phyloP scores from a whole-genome alignment of 371 early-diverging fungal species.

The Saksenaea oblongispora region DNA sequence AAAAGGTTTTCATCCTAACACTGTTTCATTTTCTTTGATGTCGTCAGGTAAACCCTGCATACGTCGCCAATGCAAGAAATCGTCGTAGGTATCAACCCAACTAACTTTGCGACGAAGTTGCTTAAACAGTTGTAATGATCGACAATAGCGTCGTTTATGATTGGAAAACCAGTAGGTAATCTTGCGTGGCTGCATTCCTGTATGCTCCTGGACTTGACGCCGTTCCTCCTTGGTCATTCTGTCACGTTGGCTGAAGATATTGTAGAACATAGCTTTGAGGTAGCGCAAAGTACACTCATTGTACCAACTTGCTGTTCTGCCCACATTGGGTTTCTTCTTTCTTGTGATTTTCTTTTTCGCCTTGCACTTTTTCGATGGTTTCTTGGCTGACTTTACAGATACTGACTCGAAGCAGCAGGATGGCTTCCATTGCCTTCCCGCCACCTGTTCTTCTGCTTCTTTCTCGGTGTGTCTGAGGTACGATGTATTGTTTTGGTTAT shows the following conservation, averaged over 20 bases:
- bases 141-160: conserved; percentile 34
- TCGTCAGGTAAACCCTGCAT: neutral
- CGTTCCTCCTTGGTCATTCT: conserved; percentile 37
- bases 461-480: too few relatives aligned
- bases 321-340: neutral
- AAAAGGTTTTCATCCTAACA: neutral
- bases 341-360: neutral
- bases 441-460: too few relatives aligned
- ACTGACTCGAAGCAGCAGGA: too few relatives aligned
- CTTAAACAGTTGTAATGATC: conserved; percentile 13
- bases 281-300: neutral
- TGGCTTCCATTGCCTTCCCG: too few relatives aligned
- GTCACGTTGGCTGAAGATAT: conserved; percentile 13
- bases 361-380: neutral
- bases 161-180: conserved; percentile 54
- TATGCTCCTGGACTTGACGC: conserved; percentile 21
- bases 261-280: conserved; percentile 23
- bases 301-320: neutral
- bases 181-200: conserved; percentile 37
- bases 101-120: conserved; percentile 5
- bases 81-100: conserved; percentile 19
- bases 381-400: too few relatives aligned
- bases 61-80: conserved; percentile 25
- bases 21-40: neutral
- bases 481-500: too few relatives aligned